A percentile compares a stretch with the other conserved stretches of the same genome.
These are phyloP conservation scores for Mariannaea sp. DNA, from an alignment of 2,329 filamentous ascomycete genomes.

Conservation along the genomic window DNA sequence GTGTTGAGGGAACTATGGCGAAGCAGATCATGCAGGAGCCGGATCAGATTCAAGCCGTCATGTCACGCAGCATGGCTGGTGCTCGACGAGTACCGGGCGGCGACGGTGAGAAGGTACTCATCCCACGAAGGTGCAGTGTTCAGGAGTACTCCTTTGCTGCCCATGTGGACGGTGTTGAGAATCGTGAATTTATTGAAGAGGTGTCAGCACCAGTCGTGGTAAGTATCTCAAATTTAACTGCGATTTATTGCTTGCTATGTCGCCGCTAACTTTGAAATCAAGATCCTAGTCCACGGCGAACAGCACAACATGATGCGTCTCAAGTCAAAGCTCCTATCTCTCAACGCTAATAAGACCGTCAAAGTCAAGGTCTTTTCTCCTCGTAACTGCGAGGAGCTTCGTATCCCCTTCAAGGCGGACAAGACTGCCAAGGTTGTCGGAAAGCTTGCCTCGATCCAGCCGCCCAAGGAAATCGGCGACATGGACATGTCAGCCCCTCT, in stretches of 20 bases:
- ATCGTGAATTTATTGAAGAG: constrained; percentile 95
- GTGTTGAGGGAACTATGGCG: constrained; percentile 97
- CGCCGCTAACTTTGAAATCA: constrained; percentile 17
- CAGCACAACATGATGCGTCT: constrained; percentile 98
- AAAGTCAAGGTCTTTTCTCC: constrained; percentile 94
- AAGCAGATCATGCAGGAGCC: constrained; percentile 95
- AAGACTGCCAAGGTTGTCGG: constrained; percentile 97
- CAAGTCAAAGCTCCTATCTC: constrained; percentile 91
- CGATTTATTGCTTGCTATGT: neutral
- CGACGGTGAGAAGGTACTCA: constrained; percentile 86
- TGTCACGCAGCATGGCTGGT: constrained; percentile 72
- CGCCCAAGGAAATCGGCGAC: constrained; percentile 53
- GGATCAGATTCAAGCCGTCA: constrained; percentile 91
- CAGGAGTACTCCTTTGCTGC: constrained; percentile 96
- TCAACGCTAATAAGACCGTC: constrained; percentile 78
- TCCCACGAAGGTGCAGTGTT: constrained; percentile 88
- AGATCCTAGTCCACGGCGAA: constrained; percentile 97
- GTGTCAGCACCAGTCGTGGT: constrained; percentile 90
- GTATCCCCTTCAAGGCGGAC: constrained; percentile 93
- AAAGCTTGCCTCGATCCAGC: constrained; percentile 81
- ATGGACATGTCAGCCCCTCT: constrained; percentile 52
- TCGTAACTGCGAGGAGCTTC: constrained; percentile 91
- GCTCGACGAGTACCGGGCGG: constrained; percentile 65
- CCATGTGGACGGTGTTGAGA: constrained; percentile 94
- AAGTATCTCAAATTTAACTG: constrained; percentile 49